phyloP scores from a whole-genome alignment of 2,329 filamentous ascomycete species.

The Scedosporium boydii region DNA sequence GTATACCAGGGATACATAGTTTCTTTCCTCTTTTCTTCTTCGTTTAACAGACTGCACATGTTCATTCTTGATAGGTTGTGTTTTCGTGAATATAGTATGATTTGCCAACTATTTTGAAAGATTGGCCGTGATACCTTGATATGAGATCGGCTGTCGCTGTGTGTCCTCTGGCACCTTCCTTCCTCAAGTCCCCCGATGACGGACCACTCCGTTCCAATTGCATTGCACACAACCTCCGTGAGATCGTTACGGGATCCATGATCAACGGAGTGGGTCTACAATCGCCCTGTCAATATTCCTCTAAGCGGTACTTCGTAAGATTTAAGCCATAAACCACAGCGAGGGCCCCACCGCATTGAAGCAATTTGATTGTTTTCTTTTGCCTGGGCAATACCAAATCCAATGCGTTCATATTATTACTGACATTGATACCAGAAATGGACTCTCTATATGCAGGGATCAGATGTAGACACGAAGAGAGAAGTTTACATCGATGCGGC shows the following conservation, averaged over 20 bases:
- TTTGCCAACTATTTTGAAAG: not conserved
- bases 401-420: too few species aligned
- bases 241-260: not conserved
- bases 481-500: too few species aligned
- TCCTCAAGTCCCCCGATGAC: not conserved
- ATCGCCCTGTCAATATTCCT: not conserved
- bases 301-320: not conserved
- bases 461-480: too few species aligned
- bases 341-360: not conserved
- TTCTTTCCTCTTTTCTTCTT: not conserved
- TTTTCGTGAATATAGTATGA: not conserved
- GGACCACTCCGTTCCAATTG: not conserved
- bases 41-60: not conserved
- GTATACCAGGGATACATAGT: conserved; percentile 1
- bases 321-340: not conserved
- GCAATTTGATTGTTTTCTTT: too few species aligned
- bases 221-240: too few species aligned
- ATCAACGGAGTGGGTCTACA: not conserved
- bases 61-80: not conserved
- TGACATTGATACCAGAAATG: too few species aligned
- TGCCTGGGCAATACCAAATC: too few species aligned
- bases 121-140: not conserved
- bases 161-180: not conserved
- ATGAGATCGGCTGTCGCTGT: too few species aligned
- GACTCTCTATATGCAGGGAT: too few species aligned